Evolutionary conservation across 1,139 yeast species (phyloP).

Genomic region (Candida albicans): DNA sequence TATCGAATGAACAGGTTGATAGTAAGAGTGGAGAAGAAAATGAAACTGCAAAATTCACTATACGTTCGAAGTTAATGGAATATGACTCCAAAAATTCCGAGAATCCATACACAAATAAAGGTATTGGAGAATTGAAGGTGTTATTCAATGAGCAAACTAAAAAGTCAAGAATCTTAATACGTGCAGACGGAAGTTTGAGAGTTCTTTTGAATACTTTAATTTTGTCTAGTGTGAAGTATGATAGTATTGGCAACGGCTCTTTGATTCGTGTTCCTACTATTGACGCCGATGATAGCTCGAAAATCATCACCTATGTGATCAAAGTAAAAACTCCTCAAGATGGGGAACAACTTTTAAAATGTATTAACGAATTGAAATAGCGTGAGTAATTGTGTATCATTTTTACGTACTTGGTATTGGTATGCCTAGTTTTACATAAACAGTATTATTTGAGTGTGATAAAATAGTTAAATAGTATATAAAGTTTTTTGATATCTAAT

Average conservation of each 20-base stretch:
- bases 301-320: conserved; percentile 59
- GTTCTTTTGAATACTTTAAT: conserved; percentile 69
- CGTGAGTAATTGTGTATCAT: not conserved
- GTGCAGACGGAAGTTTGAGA: conserved; percentile 88
- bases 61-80: conserved; percentile 71
- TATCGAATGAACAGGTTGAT: conserved; percentile 45
- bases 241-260: conserved; percentile 57
- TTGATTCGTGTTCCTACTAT: conserved; percentile 62
- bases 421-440: too few relatives aligned
- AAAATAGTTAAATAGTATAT: too few relatives aligned
- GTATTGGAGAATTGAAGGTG: conserved; percentile 81
- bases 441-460: too few relatives aligned
- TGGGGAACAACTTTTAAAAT: conserved; percentile 59
- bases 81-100: conserved; percentile 52
- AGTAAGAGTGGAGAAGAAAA: conserved; percentile 81
- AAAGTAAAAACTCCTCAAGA: conserved; percentile 70
- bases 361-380: conserved; percentile 43
- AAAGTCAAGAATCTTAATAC: conserved; percentile 70
- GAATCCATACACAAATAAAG: conserved; percentile 57
- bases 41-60: conserved; percentile 63
- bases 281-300: conserved; percentile 33
- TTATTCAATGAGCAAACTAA: conserved; percentile 56
- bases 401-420: not conserved
- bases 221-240: conserved; percentile 52
- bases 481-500: too few relatives aligned